These are phyloP conservation scores for Arthrinium phaeospermum DNA, from an alignment of 2,329 filamentous ascomycete genomes.

Conservation along the genomic window DNA sequence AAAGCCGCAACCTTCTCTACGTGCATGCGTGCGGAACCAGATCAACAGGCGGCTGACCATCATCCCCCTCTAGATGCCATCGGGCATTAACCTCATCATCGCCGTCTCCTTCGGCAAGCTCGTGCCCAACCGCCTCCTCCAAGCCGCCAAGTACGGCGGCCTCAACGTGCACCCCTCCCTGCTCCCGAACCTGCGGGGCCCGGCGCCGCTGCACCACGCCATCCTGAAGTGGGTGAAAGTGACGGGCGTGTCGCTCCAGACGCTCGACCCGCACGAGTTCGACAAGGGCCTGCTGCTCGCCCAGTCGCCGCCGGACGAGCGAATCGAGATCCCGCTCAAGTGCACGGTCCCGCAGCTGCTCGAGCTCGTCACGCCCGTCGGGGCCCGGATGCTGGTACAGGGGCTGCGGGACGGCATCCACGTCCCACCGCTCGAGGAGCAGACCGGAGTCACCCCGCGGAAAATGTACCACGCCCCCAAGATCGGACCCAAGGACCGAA, in stretches of 20 bases:
- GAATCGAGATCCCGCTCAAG: slow-evolving; percentile 54
- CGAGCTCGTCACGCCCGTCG: slow-evolving; percentile 63
- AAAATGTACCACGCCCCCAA: slow-evolving; percentile 69
- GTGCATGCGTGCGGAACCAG: not conserved
- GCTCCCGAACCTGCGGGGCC: slow-evolving; percentile 83
- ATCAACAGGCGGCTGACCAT: not conserved
- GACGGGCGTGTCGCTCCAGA: slow-evolving; percentile 87
- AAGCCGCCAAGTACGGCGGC: slow-evolving; percentile 77
- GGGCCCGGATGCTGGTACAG: slow-evolving; percentile 72
- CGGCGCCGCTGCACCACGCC: slow-evolving; percentile 87
- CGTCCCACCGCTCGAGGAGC: slow-evolving; percentile 61
- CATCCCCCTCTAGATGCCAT: slow-evolving; percentile 55
- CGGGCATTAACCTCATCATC: slow-evolving; percentile 75
- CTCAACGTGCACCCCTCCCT: slow-evolving; percentile 94
- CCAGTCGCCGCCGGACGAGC: slow-evolving; percentile 68
- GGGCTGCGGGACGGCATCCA: slow-evolving; percentile 69
- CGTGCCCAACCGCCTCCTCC: slow-evolving; percentile 78
- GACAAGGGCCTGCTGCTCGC: slow-evolving; percentile 79
- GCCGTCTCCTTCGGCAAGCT: slow-evolving; percentile 95
- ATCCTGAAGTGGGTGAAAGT: slow-evolving; percentile 65
- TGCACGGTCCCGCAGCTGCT: slow-evolving; percentile 58
- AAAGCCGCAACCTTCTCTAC: not conserved
- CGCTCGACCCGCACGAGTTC: slow-evolving; percentile 76
- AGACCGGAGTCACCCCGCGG: slow-evolving; percentile 30
- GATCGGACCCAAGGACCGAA: slow-evolving; percentile 67